Evolutionary conservation across 73 alveolate species (phyloP).

Genomic region (Paramecium sonneborni): DNA sequence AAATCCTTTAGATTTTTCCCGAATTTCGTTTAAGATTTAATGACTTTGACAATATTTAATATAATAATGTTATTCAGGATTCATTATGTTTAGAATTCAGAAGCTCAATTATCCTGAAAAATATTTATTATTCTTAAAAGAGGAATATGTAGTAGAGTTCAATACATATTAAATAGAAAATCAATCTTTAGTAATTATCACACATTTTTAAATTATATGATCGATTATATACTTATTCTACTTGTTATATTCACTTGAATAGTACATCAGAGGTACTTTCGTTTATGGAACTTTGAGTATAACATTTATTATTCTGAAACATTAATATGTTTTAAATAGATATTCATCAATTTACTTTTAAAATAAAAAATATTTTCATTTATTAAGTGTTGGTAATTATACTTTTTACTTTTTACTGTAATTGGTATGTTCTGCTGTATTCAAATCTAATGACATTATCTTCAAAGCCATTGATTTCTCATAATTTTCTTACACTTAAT

Average conservation of each 20-base stretch:
- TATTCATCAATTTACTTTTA: neutral
- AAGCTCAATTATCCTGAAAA: slow-evolving; percentile 95
- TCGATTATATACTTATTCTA: slow-evolving; percentile 96
- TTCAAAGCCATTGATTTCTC: slow-evolving; percentile 63
- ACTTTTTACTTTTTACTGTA: slow-evolving; percentile 44
- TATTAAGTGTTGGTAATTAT: neutral
- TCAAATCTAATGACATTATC: slow-evolving; percentile 65
- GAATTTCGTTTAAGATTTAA: slow-evolving; percentile 97
- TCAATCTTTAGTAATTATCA: slow-evolving; percentile 93
- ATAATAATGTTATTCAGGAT: slow-evolving; percentile 97
- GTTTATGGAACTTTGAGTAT: slow-evolving; percentile 70
- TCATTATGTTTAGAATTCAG: slow-evolving; percentile 96
- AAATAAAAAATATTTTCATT: neutral
- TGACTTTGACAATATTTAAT: slow-evolving; percentile 97
- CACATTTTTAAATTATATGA: slow-evolving; percentile 96
- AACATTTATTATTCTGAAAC: slow-evolving; percentile 20
- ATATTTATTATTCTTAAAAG: slow-evolving; percentile 91
- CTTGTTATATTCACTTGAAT: slow-evolving; percentile 99
- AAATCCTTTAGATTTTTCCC: slow-evolving; percentile 98
- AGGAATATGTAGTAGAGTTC: slow-evolving; percentile 96
- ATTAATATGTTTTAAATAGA: neutral
- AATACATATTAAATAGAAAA: slow-evolving; percentile 93
- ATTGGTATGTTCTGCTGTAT: slow-evolving; percentile 62
- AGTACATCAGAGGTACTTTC: slow-evolving; percentile 88
- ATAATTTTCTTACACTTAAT: slow-evolving; percentile 42